These are phyloP conservation scores for Zostera marina DNA, from an alignment of 116 monocot species.

Conservation along the genomic window DNA sequence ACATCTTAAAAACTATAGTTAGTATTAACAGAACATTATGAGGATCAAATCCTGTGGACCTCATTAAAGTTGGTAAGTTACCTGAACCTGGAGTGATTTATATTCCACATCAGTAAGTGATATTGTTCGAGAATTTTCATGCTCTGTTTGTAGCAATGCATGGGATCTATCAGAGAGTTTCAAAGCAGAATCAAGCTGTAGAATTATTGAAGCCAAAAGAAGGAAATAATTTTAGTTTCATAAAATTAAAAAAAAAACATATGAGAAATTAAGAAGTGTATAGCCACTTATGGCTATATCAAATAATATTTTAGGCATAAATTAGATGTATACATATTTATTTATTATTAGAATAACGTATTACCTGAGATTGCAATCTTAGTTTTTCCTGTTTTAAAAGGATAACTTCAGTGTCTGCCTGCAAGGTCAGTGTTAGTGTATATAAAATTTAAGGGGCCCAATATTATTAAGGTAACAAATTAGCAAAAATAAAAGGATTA, in stretches of 20 bases:
- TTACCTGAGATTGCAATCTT: slow-evolving; percentile 72
- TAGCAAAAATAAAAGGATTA: neutral
- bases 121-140: slow-evolving; percentile 35
- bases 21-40: no score
- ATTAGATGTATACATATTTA: no score
- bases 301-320: no score
- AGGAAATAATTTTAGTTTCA: no score
- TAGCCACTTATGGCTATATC: no score
- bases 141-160: slow-evolving; percentile 37
- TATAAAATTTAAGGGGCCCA: neutral
- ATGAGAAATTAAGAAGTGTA: no score
- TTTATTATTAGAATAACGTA: neutral
- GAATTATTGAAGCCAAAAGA: no score
- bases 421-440: slow-evolving; percentile 8
- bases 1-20: neutral
- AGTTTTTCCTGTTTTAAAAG: slow-evolving; percentile 78
- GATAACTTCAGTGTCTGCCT: slow-evolving; percentile 73
- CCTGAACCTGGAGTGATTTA: slow-evolving; percentile 80
- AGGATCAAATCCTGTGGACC: neutral
- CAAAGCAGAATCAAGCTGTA: slow-evolving; percentile 59
- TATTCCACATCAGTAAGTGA: slow-evolving; percentile 72
- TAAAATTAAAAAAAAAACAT: no score
- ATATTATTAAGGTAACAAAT: neutral
- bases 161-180: slow-evolving; percentile 65
- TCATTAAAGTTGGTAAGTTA: slow-evolving; percentile 6